A percentile compares a stretch with the other conserved stretches of the same genome.
Evolutionary conservation across 306 rosid genomes (phyloP).

Genomic region (Benincasa hispida): DNA sequence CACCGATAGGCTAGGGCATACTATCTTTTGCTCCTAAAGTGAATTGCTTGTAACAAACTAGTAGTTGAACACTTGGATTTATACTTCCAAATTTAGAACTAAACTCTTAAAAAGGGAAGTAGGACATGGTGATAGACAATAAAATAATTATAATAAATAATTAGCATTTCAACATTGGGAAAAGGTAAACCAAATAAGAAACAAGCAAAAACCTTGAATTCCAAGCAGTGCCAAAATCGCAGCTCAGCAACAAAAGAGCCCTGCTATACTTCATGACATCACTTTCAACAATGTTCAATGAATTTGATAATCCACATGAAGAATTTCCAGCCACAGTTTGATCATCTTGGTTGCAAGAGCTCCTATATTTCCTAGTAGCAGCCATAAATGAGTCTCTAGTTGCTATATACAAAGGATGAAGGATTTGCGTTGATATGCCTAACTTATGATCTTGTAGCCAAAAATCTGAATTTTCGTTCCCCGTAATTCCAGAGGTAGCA

Average conservation of each 20-base stretch:
- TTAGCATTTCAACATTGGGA: not conserved
- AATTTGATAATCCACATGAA: conserved; percentile 14
- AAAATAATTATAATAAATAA: not conserved
- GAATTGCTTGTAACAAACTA: not conserved
- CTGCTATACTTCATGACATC: conserved; percentile 57
- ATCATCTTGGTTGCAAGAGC: conserved; percentile 12
- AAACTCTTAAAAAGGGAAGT: not conserved
- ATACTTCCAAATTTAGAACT: not conserved
- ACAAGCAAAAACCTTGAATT: conserved; percentile 51
- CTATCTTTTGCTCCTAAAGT: not conserved
- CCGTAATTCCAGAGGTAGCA: conserved; percentile 10
- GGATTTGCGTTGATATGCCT: conserved; percentile 56
- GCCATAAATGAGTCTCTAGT: conserved; percentile 44
- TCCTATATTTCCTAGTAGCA: conserved; percentile 34
- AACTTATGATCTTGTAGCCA: conserved; percentile 73
- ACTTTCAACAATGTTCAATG: conserved; percentile 24
- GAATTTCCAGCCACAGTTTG: conserved; percentile 10
- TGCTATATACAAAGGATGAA: conserved; percentile 45
- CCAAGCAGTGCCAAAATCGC: conserved; percentile 85
- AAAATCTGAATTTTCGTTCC: conserved; percentile 21
- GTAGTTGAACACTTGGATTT: not conserved
- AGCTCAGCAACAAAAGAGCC: conserved; percentile 63
- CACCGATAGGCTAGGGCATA: not conserved
- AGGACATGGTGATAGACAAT: not conserved
- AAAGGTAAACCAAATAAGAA: not conserved